These are phyloP conservation scores for Ananas comosus DNA, from an alignment of 176 grass and related monocot genomes.

Conservation along the genomic window DNA sequence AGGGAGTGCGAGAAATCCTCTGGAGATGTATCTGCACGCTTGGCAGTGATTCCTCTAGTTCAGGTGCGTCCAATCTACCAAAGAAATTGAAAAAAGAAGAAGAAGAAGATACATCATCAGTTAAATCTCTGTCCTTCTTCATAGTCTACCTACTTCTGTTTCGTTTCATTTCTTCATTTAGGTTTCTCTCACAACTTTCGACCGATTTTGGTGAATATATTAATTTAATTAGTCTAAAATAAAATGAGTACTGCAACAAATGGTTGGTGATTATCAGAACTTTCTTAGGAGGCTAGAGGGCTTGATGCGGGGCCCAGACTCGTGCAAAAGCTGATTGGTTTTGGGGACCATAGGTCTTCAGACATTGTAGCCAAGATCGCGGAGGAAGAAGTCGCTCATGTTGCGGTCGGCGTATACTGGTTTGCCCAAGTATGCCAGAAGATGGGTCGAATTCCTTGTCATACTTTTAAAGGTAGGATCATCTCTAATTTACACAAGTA, in stretches of 20 bases:
- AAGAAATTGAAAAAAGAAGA: not conserved
- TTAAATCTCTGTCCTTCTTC: not conserved
- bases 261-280: slow-evolving; percentile 28
- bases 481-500: not conserved
- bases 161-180: not conserved
- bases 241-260: not conserved
- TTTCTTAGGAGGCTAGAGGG: slow-evolving; percentile 83
- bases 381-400: slow-evolving; percentile 79
- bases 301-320: slow-evolving; percentile 87
- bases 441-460: slow-evolving; percentile 51
- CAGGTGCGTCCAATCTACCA: slow-evolving; percentile 38
- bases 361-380: slow-evolving; percentile 61
- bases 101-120: not conserved
- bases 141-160: not conserved
- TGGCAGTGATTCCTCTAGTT: slow-evolving; percentile 86
- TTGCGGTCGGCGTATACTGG: slow-evolving; percentile 78
- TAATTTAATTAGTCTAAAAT: not conserved
- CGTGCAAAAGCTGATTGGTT: slow-evolving; percentile 66
- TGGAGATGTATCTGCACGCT: slow-evolving; percentile 65
- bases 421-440: slow-evolving; percentile 65
- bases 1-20: slow-evolving; percentile 79
- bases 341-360: slow-evolving; percentile 65
- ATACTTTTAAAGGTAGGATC: slow-evolving; percentile 59
- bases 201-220: not conserved
- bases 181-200: not conserved